Percentiles rank a stretch among this genome's conserved stretches.
Conservation (phyloP, 176 grass and related monocot species). For the Hordeum vulgare region MorexV3_pseudomolecules_assembly NC_058524.1:227957756-227958255, state of each 20-base stretch:
- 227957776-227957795: too few relatives aligned
- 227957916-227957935: too few relatives aligned
- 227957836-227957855: too few relatives aligned
- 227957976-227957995: background rate
- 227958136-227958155: constrained; percentile 44
- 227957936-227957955: too few relatives aligned
- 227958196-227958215: constrained; percentile 75
- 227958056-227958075: background rate
- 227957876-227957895: too few relatives aligned
- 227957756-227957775: too few relatives aligned
- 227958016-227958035: background rate
- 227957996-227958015: background rate
- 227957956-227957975: too few relatives aligned
- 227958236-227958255: background rate
- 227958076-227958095: background rate
- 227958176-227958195: constrained; percentile 90
- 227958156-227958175: constrained; percentile 50
- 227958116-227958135: background rate
- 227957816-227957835: too few relatives aligned
- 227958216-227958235: constrained; percentile 77
- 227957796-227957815: too few relatives aligned
- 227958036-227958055: background rate
- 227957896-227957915: too few relatives aligned
- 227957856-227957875: too few relatives aligned
- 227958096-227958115: background rate